These are phyloP conservation scores for Naganishia onofrii DNA, from an alignment of 768 basidiomycete species.

Conservation along the genomic window DNA sequence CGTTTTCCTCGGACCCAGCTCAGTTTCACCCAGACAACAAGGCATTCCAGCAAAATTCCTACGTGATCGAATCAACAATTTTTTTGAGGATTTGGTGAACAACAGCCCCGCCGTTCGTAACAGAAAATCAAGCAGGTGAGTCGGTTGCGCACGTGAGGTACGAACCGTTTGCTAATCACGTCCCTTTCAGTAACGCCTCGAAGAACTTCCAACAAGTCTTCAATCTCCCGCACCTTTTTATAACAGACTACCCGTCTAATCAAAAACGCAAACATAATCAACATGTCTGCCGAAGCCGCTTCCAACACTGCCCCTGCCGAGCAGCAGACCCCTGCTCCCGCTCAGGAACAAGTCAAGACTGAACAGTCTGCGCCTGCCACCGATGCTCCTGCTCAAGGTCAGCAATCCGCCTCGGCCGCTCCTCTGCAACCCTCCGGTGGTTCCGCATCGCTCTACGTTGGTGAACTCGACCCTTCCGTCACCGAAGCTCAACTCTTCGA, in stretches of 20 bases:
- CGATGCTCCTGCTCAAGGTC: slow-evolving; percentile 35
- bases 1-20: slow-evolving; percentile 4
- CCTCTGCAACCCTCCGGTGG: slow-evolving; percentile 34
- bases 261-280: slow-evolving; percentile 21
- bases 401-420: slow-evolving; percentile 37
- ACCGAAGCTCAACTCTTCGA: slow-evolving; percentile 99
- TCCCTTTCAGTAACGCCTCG: slow-evolving; percentile 5
- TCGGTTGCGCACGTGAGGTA: too few relatives aligned
- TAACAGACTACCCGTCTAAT: slow-evolving; percentile 21
- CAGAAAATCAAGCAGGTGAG: slow-evolving; percentile 26
- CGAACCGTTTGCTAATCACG: too few relatives aligned
- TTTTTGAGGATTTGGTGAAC: slow-evolving; percentile 25
- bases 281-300: slow-evolving; percentile 23
- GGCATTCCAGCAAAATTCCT: slow-evolving; percentile 5
- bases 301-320: slow-evolving; percentile 26
- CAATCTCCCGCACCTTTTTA: slow-evolving; percentile 7
- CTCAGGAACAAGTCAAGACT: slow-evolving; percentile 35
- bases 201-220: slow-evolving; percentile 29
- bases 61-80: slow-evolving; percentile 24
- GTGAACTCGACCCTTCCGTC: slow-evolving; percentile 95
- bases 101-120: slow-evolving; percentile 26
- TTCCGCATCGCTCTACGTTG: slow-evolving; percentile 83
- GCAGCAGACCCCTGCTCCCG: slow-evolving; percentile 36
- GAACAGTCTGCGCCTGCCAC: slow-evolving; percentile 35
- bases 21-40: slow-evolving; percentile 25